These are phyloP conservation scores for Austroboletus festivus DNA, from an alignment of 768 basidiomycete genomes.

Conservation along the genomic window DNA sequence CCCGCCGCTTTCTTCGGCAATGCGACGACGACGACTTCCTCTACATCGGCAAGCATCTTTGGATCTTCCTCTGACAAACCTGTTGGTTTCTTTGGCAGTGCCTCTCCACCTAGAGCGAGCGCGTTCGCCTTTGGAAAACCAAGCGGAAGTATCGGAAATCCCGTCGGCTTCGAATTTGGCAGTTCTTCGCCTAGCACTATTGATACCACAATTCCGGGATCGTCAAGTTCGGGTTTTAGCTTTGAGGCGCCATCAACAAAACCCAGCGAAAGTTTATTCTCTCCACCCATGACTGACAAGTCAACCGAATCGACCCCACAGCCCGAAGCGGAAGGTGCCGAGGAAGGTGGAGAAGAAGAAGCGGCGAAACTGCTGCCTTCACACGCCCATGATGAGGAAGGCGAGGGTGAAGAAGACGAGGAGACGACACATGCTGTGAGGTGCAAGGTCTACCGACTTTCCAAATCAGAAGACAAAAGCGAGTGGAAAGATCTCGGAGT, in stretches of 20 bases:
- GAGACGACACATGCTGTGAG: conserved; percentile 57
- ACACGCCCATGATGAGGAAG: conserved; percentile 59
- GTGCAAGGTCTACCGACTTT: conserved; percentile 61
- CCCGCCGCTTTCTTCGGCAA: conserved; percentile 19
- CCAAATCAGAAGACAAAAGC: conserved; percentile 43
- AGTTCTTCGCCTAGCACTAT: conserved; percentile 17
- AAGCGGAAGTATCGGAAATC: conserved; percentile 56
- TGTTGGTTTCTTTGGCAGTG: conserved; percentile 28
- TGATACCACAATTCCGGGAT: conserved; percentile 13
- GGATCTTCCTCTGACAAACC: conserved; percentile 23
- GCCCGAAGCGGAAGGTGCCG: conserved; percentile 21
- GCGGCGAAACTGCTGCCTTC: conserved; percentile 18
- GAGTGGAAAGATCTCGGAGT: conserved; percentile 68
- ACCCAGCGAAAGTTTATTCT: conserved; percentile 22
- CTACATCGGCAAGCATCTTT: conserved; percentile 19
- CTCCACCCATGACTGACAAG: conserved; percentile 27
- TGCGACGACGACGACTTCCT: conserved; percentile 7
- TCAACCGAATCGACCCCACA: conserved; percentile 31
- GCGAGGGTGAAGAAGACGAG: conserved; percentile 81
- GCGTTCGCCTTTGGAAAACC: conserved; percentile 31
- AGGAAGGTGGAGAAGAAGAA: conserved; percentile 33
- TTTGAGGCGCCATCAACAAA: conserved; percentile 25
- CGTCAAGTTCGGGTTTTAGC: conserved; percentile 19
- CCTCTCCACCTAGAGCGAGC: conserved; percentile 23
- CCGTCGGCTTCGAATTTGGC: conserved; percentile 57